These are phyloP conservation scores for Colletotrichum cereale DNA, from an alignment of 2,329 filamentous ascomycete species.

Conservation along the genomic window DNA sequence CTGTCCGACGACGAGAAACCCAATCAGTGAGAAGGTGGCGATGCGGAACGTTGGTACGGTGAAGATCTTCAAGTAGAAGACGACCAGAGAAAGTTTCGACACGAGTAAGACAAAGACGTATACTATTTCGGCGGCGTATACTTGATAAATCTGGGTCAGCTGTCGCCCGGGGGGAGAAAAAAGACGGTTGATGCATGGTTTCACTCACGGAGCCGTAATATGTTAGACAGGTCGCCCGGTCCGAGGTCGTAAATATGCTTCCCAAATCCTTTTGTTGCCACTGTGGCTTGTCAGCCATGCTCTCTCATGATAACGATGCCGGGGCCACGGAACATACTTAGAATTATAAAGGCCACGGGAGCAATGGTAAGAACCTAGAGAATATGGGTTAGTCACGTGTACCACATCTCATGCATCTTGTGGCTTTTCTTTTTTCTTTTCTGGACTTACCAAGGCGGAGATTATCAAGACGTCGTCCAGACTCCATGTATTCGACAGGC, in stretches of 20 bases:
- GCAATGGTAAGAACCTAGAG: slow-evolving; percentile 19
- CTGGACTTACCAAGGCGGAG: slow-evolving; percentile 22
- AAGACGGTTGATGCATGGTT: no score
- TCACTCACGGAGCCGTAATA: slow-evolving; percentile 25
- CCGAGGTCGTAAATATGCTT: slow-evolving; percentile 39
- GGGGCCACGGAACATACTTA: slow-evolving; percentile 3
- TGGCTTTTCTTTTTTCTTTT: no score
- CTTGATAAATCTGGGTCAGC: background rate
- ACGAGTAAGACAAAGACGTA: slow-evolving; percentile 48
- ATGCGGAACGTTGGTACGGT: slow-evolving; percentile 42
- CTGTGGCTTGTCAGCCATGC: slow-evolving; percentile 6
- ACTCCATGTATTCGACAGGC: slow-evolving; percentile 24
- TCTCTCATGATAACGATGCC: rapidly evolving
- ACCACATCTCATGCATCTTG: background rate
- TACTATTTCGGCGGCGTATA: slow-evolving; percentile 45
- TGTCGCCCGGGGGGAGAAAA: background rate
- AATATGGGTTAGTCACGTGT: background rate
- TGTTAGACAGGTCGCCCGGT: slow-evolving; percentile 24
- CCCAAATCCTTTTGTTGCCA: slow-evolving; percentile 33
- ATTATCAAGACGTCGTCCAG: slow-evolving; percentile 29
- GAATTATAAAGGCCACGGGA: slow-evolving; percentile 24
- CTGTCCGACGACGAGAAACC: slow-evolving; percentile 44
- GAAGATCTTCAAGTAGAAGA: slow-evolving; percentile 51
- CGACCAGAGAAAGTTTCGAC: slow-evolving; percentile 49
- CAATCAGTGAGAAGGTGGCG: slow-evolving; percentile 46